Evolutionary conservation across 169 alveolate genomes (phyloP).

Genomic region (Eimeria necatrix): DNA sequence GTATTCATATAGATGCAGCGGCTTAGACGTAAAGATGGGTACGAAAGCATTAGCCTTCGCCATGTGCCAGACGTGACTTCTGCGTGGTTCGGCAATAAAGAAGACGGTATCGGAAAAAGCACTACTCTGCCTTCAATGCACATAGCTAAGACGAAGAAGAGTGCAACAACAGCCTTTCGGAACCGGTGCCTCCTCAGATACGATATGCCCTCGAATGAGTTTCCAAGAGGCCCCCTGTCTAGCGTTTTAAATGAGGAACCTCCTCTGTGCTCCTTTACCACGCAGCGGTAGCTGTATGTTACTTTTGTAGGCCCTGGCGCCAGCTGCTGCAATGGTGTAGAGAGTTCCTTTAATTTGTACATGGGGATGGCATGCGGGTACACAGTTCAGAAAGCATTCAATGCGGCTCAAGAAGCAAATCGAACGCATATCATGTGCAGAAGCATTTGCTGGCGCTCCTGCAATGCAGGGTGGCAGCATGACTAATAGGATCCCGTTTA

Average conservation of each 20-base stretch:
- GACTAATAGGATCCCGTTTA: no score
- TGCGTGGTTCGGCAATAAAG: no score
- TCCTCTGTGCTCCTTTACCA: not conserved
- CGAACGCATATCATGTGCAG: not conserved
- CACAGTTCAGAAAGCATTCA: not conserved
- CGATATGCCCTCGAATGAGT: not conserved
- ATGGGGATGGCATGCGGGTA: not conserved
- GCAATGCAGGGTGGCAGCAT: no score
- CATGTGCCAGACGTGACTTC: no score
- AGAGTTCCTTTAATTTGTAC: not conserved
- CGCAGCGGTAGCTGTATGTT: not conserved
- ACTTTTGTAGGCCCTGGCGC: constrained; percentile 14
- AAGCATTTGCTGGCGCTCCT: not conserved
- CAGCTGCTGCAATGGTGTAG: constrained; percentile 6
- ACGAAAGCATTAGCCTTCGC: no score
- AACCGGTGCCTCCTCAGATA: no score
- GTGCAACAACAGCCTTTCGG: no score
- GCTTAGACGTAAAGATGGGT: no score
- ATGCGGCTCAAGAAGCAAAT: not conserved
- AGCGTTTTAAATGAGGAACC: not conserved
- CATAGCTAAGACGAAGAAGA: no score
- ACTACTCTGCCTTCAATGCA: no score
- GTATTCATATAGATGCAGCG: no score
- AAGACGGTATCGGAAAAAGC: no score
- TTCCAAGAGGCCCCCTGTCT: not conserved